Evolutionary conservation across 176 grass and related monocot species (phyloP), one percentile per base, ranked within the genome.

Genomic region (Musa troglodytarum): DNA sequence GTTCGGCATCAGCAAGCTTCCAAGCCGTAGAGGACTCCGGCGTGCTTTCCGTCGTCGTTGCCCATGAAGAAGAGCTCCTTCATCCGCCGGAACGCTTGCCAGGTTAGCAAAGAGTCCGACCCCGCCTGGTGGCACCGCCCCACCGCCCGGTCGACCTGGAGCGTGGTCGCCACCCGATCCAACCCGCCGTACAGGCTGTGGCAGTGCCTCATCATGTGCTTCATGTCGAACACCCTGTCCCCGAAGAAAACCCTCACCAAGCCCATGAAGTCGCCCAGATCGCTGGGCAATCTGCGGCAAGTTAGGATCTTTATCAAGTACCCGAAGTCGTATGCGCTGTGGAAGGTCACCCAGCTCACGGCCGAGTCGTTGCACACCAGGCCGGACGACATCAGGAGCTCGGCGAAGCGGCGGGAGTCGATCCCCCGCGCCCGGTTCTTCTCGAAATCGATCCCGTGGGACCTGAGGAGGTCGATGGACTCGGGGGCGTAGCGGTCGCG

Each of bases 41-140:
- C 78, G 51, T 74, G 83, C 9, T 22, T 17, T 56, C 87, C 16
- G 0, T 80, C 74, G 14, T 73, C 69, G 13, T 74, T 62, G 26
- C 73, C 73, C 23, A 57, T 21, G 63, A 99, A 99, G 83, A 84
- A 94, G 14, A 84, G 34, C 16, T 86, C 52, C 22, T 59, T 85
- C 78, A 99, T 72, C 62, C 77, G 69, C 1, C 85, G 11, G 79
- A 94, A 99, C 0, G 81, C 83, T 71, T 86, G 86, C 88, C 90
- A 99, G 0, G 95, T 99, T 6, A 99, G 86, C 51, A 91, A 53
- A 78, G 88, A 89, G 75, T 99, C 95, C 0, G 95, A 99, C n/a
- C 82, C 95, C 0, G 95, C 95, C 84, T 99, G 95, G 80, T 99
- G 95, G 10, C 88, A 74, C 34, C 74, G 1, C 0, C 95, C 95